phyloP scores from a whole-genome alignment of 2,329 filamentous ascomycete genomes.

The Neospermospora avenae region DNA sequence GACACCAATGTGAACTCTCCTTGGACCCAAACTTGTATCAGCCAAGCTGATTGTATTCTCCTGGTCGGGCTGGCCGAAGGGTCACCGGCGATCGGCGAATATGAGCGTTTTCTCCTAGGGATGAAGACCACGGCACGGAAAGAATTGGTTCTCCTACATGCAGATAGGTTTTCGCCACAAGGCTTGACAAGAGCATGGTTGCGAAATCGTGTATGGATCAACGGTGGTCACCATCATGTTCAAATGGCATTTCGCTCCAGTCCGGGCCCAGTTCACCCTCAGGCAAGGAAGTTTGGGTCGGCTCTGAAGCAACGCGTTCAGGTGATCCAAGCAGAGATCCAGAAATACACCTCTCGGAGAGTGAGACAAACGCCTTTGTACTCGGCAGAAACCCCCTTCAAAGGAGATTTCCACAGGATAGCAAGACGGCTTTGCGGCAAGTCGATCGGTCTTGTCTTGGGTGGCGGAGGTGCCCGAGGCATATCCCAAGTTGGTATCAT shows the following conservation, averaged over 20 bases:
- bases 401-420: slow-evolving; percentile 93
- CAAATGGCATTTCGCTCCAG: slow-evolving; percentile 87
- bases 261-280: slow-evolving; percentile 71
- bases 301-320: slow-evolving; percentile 91
- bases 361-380: slow-evolving; percentile 88
- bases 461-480: slow-evolving; percentile 87
- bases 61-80: slow-evolving; percentile 88
- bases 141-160: slow-evolving; percentile 83
- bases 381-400: slow-evolving; percentile 86
- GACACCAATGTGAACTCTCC: slow-evolving; percentile 96
- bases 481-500: slow-evolving; percentile 94
- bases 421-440: slow-evolving; percentile 89
- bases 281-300: slow-evolving; percentile 74
- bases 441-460: slow-evolving; percentile 89
- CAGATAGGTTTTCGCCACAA: slow-evolving; percentile 80
- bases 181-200: slow-evolving; percentile 88
- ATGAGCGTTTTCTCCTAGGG: slow-evolving; percentile 91
- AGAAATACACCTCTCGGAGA: slow-evolving; percentile 94
- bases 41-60: slow-evolving; percentile 93
- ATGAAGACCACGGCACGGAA: slow-evolving; percentile 97
- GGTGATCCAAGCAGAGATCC: slow-evolving; percentile 92
- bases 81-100: slow-evolving; percentile 88
- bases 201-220: slow-evolving; percentile 93
- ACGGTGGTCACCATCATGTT: slow-evolving; percentile 94
- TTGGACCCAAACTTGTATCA: slow-evolving; percentile 98